A percentile compares a stretch with the other conserved stretches of the same genome.
Evolutionary conservation across 257 asterid genomes (phyloP).

Genomic region (Ehretia macrophylla): DNA sequence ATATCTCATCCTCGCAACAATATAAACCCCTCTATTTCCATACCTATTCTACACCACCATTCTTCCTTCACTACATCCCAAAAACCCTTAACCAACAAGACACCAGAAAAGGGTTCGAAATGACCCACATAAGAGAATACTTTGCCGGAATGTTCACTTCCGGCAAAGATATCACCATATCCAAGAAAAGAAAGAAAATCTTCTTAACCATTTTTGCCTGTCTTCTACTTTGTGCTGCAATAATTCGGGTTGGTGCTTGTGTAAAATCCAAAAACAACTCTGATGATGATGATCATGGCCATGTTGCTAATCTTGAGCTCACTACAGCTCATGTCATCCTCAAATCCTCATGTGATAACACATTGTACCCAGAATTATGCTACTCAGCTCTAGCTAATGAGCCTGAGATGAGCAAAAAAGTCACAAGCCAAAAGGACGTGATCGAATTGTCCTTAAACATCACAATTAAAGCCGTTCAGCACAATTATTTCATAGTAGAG

Average conservation of each 20-base stretch:
- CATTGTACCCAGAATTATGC: constrained; percentile 59
- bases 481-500: constrained; percentile 31
- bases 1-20: background rate
- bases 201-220: constrained; percentile 25
- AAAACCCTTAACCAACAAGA: background rate
- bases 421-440: constrained; percentile 42
- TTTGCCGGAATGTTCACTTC: constrained; percentile 24
- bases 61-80: background rate
- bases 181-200: constrained; percentile 16
- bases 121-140: constrained; percentile 25
- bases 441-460: constrained; percentile 43
- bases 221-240: constrained; percentile 18
- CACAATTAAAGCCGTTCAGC: constrained; percentile 32
- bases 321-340: constrained; percentile 41
- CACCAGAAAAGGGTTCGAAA: constrained; percentile 4
- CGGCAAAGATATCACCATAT: constrained; percentile 19
- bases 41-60: background rate
- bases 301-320: constrained; percentile 11
- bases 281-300: background rate
- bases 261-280: constrained; percentile 18
- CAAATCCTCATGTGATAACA: constrained; percentile 40
- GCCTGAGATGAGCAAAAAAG: constrained; percentile 21
- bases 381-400: constrained; percentile 44
- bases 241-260: constrained; percentile 25
- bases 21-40: background rate